Percentiles rank a stretch among this genome's conserved stretches.
phyloP scores from a whole-genome alignment of 2,329 filamentous ascomycete species.

The Knoxdaviesia capensis region DNA sequence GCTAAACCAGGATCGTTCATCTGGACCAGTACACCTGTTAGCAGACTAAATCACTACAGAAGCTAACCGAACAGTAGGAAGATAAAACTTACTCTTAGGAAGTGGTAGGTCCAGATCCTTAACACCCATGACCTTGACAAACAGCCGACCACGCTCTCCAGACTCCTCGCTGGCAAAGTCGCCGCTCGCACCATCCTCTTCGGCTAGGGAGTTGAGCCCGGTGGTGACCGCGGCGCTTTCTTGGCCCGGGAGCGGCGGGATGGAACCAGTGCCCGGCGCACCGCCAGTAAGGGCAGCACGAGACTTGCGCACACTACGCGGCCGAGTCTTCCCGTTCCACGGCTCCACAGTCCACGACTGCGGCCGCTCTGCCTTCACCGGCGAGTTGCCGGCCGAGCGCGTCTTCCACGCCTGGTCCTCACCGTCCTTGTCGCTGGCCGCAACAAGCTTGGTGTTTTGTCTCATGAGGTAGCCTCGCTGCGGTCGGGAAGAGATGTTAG shows the following conservation, averaged over 20 bases:
- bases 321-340: slow-evolving; percentile 69
- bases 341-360: slow-evolving; percentile 94
- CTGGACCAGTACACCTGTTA: slow-evolving; percentile 18
- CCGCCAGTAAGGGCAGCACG: slow-evolving; percentile 14
- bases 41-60: too few species aligned
- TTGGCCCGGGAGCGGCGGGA: slow-evolving; percentile 72
- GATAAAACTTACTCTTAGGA: slow-evolving; percentile 53
- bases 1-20: slow-evolving; percentile 83
- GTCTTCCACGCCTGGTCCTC: slow-evolving; percentile 29
- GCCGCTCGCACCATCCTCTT: slow-evolving; percentile 37
- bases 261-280: slow-evolving; percentile 28
- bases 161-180: slow-evolving; percentile 50
- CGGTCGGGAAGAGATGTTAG: slow-evolving; percentile 42
- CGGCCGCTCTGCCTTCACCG: slow-evolving; percentile 56
- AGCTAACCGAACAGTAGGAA: slow-evolving; percentile 4
- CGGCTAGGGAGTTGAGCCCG: slow-evolving; percentile 39
- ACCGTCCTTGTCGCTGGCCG: slow-evolving; percentile 62
- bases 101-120: slow-evolving; percentile 88
- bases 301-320: slow-evolving; percentile 40
- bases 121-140: slow-evolving; percentile 96
- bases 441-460: slow-evolving; percentile 91
- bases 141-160: slow-evolving; percentile 73
- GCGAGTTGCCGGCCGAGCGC: slow-evolving; percentile 46
- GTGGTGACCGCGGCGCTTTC: slow-evolving; percentile 51
- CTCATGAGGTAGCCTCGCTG: slow-evolving; percentile 98